Evolutionary conservation across 148 eudicot genomes (phyloP).

Genomic region (Vaccinium macrocarpon): DNA sequence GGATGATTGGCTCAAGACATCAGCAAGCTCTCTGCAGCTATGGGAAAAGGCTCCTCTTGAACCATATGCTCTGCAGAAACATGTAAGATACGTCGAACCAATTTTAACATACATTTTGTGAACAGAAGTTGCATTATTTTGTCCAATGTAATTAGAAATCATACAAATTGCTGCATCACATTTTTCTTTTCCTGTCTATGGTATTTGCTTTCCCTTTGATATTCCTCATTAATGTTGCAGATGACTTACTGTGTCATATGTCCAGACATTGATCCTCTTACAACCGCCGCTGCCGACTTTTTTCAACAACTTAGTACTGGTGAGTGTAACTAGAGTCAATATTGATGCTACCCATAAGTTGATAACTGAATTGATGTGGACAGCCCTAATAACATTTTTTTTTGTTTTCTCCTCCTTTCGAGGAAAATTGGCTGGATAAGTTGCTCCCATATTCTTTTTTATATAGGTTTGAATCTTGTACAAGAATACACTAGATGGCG

Average conservation of each 20-base stretch:
- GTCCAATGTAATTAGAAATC: not conserved
- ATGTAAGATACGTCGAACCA: slow-evolving; percentile 42
- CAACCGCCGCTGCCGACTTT: slow-evolving; percentile 78
- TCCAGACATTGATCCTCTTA: slow-evolving; percentile 86
- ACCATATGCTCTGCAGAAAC: slow-evolving; percentile 89
- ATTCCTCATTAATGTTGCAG: slow-evolving; percentile 42
- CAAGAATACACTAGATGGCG: not conserved
- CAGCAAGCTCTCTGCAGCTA: slow-evolving; percentile 78
- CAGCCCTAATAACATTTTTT: not conserved
- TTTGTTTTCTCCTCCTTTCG: not conserved
- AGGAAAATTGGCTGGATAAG: not conserved
- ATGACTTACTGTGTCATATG: slow-evolving; percentile 88
- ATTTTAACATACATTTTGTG: slow-evolving; percentile 5
- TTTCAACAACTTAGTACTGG: slow-evolving; percentile 96
- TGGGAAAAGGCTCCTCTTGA: slow-evolving; percentile 99
- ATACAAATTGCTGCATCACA: not conserved
- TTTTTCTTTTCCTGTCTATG: slow-evolving; percentile 7
- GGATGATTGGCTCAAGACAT: slow-evolving; percentile 98
- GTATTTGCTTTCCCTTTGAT: not conserved
- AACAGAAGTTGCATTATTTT: not conserved
- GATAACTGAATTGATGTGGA: not conserved
- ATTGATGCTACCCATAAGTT: not conserved
- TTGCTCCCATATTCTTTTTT: not conserved
- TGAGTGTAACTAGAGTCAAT: slow-evolving; percentile 30
- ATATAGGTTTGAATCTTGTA: not conserved